Evolutionary conservation across 345 rosid genomes (phyloP), one percentile per base, ranked within the genome.

Genomic region (Mangifera indica): DNA sequence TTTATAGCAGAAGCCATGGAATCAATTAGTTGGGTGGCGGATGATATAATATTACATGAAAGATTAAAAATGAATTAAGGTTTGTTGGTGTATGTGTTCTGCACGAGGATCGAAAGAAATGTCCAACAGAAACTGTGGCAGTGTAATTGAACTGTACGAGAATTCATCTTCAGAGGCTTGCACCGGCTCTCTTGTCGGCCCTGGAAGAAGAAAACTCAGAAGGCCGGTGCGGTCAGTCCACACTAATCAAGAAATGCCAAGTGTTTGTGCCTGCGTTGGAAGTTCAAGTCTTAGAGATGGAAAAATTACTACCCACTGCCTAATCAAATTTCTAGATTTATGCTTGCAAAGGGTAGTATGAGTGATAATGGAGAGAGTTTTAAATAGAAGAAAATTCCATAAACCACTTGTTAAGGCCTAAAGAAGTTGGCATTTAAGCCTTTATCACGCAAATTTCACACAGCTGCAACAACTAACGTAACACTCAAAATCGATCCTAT

Each of bases 341-440:
- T n/a, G n/a, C n/a, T n/a, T n/a, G n/a, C n/a, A n/a, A n/a, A n/a
- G n/a, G n/a, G n/a, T n/a, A n/a, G n/a, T n/a, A n/a, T n/a, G n/a
- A n/a, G n/a, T n/a, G n/a, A n/a, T n/a, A n/a, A n/a, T n/a, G n/a
- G n/a, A n/a, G n/a, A n/a, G n/a, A n/a, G n/a, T n/a, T n/a, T n/a
- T n/a, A n/a, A n/a, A n/a, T n/a, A n/a, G n/a, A n/a, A n/a, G n/a
- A n/a, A n/a, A n/a, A n/a, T n/a, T n/a, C n/a, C n/a, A n/a, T n/a
- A n/a, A 15, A 42, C 52, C 25, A 74, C n/a, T n/a, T n/a, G n/a
- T 5, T 14, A 66, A 70, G 92, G 88, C 60, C 67, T 58, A 65
- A 83, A 86, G 60, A 88, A 88, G 60, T 81, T 84, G 71, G 86
- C 86, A 64, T 72, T 7, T 5, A 88, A 42, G 58, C 88, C 32